Evolutionary conservation across 345 rosid genomes (phyloP).

Genomic region (Corchorus olitorius): DNA sequence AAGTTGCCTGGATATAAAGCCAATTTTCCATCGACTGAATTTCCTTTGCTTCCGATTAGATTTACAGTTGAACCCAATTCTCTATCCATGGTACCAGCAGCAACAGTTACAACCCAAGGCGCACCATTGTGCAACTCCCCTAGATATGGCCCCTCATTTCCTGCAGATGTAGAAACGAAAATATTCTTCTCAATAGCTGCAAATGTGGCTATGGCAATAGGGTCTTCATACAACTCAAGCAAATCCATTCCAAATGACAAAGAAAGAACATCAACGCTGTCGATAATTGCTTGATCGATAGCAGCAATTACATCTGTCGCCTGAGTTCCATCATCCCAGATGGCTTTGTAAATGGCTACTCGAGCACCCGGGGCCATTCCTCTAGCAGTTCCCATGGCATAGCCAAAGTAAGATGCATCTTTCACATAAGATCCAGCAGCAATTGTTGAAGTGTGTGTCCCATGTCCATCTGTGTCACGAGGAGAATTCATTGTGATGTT

Average conservation of each 20-base stretch:
- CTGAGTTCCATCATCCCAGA: slow-evolving; percentile 39
- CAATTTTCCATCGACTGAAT: slow-evolving; percentile 29
- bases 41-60: slow-evolving; percentile 19
- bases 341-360: slow-evolving; percentile 55
- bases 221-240: slow-evolving; percentile 40
- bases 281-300: slow-evolving; percentile 51
- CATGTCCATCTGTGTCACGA: slow-evolving; percentile 51
- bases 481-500: slow-evolving; percentile 51
- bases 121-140: slow-evolving; percentile 41
- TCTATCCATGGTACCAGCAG: slow-evolving; percentile 47
- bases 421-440: slow-evolving; percentile 45
- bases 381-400: slow-evolving; percentile 43
- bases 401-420: slow-evolving; percentile 44
- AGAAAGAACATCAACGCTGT: slow-evolving; percentile 55
- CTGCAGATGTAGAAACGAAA: slow-evolving; percentile 51
- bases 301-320: slow-evolving; percentile 48
- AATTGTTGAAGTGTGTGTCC: slow-evolving; percentile 57
- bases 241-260: slow-evolving; percentile 42
- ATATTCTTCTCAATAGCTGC: slow-evolving; percentile 48
- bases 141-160: slow-evolving; percentile 39
- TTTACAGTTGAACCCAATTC: slow-evolving; percentile 25
- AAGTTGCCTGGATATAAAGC: slow-evolving; percentile 33
- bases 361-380: slow-evolving; percentile 51
- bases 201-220: slow-evolving; percentile 53
- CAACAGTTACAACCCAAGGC: slow-evolving; percentile 53